These are phyloP conservation scores for Tephrocybe sp. DNA, from an alignment of 768 basidiomycete species.

Conservation along the genomic window DNA sequence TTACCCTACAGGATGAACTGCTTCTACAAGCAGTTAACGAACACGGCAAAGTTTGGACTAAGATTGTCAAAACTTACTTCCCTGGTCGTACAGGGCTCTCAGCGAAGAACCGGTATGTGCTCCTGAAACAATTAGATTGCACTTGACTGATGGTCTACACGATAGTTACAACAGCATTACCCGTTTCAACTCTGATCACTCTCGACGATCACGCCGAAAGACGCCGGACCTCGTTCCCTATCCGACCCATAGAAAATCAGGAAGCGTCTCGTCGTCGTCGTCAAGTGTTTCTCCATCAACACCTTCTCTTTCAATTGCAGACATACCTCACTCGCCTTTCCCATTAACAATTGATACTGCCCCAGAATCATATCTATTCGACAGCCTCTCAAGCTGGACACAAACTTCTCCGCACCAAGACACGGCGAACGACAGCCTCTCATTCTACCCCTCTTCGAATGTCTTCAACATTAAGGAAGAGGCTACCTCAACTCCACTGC, in stretches of 20 bases:
- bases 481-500: conserved; percentile 20
- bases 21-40: conserved; percentile 53
- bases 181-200: conserved; percentile 40
- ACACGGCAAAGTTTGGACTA: conserved; percentile 60
- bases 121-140: background rate
- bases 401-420: conserved; percentile 18
- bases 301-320: conserved; percentile 25
- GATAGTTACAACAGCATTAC: conserved; percentile 52
- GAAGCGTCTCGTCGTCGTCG: conserved; percentile 35
- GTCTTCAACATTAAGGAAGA: conserved; percentile 19
- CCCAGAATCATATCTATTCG: conserved; percentile 21
- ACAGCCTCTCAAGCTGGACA: conserved; percentile 21
- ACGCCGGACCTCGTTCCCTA: conserved; percentile 31
- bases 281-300: conserved; percentile 40
- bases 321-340: conserved; percentile 22
- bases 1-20: conserved; percentile 40
- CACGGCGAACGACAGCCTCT: conserved; percentile 7
- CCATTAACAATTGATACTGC: conserved; percentile 19
- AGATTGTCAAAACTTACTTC: conserved; percentile 60
- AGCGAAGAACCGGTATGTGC: conserved; percentile 53
- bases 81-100: conserved; percentile 58
- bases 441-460: conserved; percentile 17
- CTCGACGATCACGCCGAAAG: conserved; percentile 33
- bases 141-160: background rate
- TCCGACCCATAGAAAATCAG: conserved; percentile 28